A percentile compares a stretch with the other conserved stretches of the same genome.
Conservation (phyloP, 2,329 filamentous ascomycete species). For the Penicillium brasilianum region DNA sequence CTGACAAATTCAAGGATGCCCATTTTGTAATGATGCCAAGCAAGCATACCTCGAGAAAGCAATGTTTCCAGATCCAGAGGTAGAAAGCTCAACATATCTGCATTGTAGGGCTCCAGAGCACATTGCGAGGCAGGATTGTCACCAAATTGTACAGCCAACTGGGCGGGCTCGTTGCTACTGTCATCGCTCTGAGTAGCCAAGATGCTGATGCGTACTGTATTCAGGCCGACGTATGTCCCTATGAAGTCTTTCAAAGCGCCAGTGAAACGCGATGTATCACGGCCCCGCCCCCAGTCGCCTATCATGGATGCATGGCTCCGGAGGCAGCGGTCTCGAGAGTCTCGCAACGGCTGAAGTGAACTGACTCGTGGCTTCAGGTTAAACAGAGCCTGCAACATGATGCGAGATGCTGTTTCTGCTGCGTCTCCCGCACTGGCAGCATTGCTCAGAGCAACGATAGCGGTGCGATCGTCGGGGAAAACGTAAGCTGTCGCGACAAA, state of each 20-base stretch:
- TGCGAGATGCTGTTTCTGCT: neutral
- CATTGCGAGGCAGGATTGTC: neutral
- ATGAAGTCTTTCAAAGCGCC: neutral
- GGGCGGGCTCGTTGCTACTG: neutral
- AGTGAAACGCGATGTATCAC: neutral
- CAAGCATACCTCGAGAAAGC: neutral
- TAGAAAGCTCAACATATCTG: slow-evolving; percentile 4
- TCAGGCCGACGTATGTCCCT: neutral
- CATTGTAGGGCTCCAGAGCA: slow-evolving; percentile 1
- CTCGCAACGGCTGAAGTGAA: neutral
- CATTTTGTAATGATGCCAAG: neutral
- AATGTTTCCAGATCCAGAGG: neutral
- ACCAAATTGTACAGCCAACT: neutral
- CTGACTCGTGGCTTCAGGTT: neutral
- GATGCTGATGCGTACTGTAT: neutral
- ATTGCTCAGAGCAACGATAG: slow-evolving; percentile 5
- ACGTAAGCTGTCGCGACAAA: slow-evolving; percentile 1
- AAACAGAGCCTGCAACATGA: slow-evolving; percentile 5
- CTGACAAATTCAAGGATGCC: slow-evolving; percentile 1
- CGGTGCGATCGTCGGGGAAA: neutral
- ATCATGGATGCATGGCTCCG: neutral
- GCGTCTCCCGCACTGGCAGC: slow-evolving; percentile 1
- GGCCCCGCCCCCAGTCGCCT: neutral
- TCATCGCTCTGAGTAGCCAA: neutral
- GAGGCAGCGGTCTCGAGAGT: neutral